Conservation (phyloP, 208 protist species). For the Trypanosoma scelopori region DNA sequence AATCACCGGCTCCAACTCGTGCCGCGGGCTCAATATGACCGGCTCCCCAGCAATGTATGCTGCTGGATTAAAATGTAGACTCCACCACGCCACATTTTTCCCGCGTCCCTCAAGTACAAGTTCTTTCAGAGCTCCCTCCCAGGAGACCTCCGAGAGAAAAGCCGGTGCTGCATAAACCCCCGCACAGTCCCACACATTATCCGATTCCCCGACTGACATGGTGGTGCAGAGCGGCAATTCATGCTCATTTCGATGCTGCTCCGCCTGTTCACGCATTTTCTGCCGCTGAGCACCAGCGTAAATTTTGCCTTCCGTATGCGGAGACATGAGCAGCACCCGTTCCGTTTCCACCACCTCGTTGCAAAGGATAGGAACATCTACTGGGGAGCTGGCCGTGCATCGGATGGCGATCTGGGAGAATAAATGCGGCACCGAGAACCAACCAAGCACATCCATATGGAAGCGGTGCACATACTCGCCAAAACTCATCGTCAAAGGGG, state of each 20-base stretch:
- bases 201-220: background rate
- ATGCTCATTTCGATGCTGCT: background rate
- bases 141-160: conserved; percentile 26
- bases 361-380: conserved; percentile 9
- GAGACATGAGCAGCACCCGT: conserved; percentile 11
- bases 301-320: background rate
- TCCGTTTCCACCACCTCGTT: conserved; percentile 23
- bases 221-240: background rate
- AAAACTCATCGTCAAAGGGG: conserved; percentile 30
- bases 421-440: conserved; percentile 59
- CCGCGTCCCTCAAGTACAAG: background rate
- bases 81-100: conserved; percentile 40
- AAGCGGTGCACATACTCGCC: conserved; percentile 43
- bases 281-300: background rate
- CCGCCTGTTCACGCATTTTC: background rate
- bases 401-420: conserved; percentile 17
- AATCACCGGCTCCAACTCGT: conserved; percentile 33
- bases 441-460: conserved; percentile 50
- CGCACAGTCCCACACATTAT: conserved; percentile 8
- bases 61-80: conserved; percentile 37
- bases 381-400: background rate
- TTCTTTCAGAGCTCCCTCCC: conserved; percentile 14
- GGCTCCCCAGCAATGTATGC: conserved; percentile 34
- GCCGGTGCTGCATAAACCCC: conserved; percentile 26
- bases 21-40: conserved; percentile 30